Base-by-base conservation (phyloP, 2,329 filamentous ascomycete species). In the Talaromyces pinophilus region DNA sequence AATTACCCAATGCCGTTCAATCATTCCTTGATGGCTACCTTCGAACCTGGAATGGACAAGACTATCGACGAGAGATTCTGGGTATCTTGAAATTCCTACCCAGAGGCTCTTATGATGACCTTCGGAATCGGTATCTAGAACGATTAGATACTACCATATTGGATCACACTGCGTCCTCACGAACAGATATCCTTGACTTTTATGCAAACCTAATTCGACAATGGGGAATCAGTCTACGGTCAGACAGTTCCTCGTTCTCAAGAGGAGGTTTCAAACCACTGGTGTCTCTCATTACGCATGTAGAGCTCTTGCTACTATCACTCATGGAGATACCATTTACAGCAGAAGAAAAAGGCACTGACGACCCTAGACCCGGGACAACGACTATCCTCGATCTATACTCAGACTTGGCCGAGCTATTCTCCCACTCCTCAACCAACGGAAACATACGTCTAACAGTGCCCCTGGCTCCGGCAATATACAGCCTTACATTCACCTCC, bases 201-300 rank as follows among this genome's bases (percentile, higher is more conserved):
- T 95, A 94, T 76, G 88, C 85, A 1, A 77, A 78, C 11, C 80
- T 96, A 5, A 83, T 94, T 55, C 84, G 82, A 11, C 84, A 87
- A 69, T 85, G 83, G 79, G 76, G 78, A 7, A 70, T 77, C 15
- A 72, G 72, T 38, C 72, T 80, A 50, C 73, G 77, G 63, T 67
- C 69, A 50, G 72, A 70, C 13, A 67, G 73, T 1, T 70, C 74
- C 33, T 68, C 69, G n/a, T 66, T 70, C 25, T 54, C 52, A 5
- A 69, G 71, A 25, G 72, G 72, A 59, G 73, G 76, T 62, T 77
- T 71, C 60, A 61, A 68, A 28, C 71, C 73, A 74, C 77, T 67
- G 71, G 79, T 52, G 73, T 87, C 63, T 72, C 83, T 72, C 70
- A 77, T 71, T 83, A 86, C 69, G 81, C 84, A 75, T 83, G 86